Evolutionary conservation across 1,284 basidiomycete species (phyloP), one percentile per base, ranked within the genome.

Genomic region (Termitomyces sp.): DNA sequence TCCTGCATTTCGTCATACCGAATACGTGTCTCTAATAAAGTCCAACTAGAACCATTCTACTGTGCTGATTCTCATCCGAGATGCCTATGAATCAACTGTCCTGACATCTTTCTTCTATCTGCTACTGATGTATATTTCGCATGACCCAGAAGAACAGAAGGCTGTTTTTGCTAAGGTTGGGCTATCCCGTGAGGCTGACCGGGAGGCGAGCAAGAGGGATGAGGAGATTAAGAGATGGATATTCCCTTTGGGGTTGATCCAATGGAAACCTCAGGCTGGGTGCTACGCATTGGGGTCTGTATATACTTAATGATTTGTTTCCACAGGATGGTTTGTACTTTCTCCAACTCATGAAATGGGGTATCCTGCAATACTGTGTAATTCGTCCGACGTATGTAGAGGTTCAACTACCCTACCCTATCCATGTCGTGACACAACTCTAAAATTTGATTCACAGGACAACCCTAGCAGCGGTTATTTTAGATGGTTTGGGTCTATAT

Each of bases 101-200:
- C 70, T 91, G 53, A 87, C 85, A 0, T 75, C 84, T 5, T 91
- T 91, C 73, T 90, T 91, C 70, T 87, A 88, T 60, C 78, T 91
- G 13, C 74, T 92, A 34, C 73, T 91, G 33, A 75, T 77, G 51
- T 91, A 90, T 68, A 68, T 91, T 3, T 87, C 86, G 3, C 83
- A 78, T 50, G 77, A 84, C 54, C 67, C 70, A 3, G 76, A 79
- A 40, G 81, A 84, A 55, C 86, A 89, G 67, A 78, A 79, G 57
- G 70, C 74, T 8, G 76, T 86, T 6, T 85, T 91, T 60, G 68
- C 75, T 30, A 81, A 77, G 57, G 68, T 68, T 26, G 83, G 82
- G 0, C 58, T 84, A 7, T 84, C 83, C 3, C 69, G 69, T 18
- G 72, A 78, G 56, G 74, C 77, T 30, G 83, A 85, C 59, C 61